Conservation (phyloP, 768 basidiomycete genomes). For the Russula griseocarnosa region DNA sequence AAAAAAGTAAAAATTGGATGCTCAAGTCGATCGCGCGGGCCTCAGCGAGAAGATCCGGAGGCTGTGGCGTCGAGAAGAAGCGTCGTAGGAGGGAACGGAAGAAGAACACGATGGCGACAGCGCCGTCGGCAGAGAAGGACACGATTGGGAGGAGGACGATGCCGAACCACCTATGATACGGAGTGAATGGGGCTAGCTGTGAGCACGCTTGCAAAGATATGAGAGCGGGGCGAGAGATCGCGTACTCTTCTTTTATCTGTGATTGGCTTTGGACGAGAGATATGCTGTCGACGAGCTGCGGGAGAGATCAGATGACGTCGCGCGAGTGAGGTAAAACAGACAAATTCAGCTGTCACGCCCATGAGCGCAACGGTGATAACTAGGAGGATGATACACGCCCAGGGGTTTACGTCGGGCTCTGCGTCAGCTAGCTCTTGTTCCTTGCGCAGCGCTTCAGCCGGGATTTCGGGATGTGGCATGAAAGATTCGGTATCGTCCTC, state of each 20-base stretch:
- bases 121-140: conserved; percentile 69
- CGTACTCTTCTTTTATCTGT: conserved; percentile 52
- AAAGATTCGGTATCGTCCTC: conserved; percentile 43
- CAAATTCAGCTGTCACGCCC: conserved; percentile 70
- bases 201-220: background rate
- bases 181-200: background rate
- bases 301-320: background rate
- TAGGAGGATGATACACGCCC: conserved; percentile 54
- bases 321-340: conserved; percentile 33
- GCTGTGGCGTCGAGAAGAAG: conserved; percentile 39
- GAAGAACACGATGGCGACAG: conserved; percentile 57
- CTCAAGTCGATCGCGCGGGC: conserved; percentile 70
- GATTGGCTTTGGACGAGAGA: conserved; percentile 46
- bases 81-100: conserved; percentile 42
- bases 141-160: conserved; percentile 66
- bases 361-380: conserved; percentile 52
- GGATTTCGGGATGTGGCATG: conserved; percentile 41
- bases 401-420: conserved; percentile 61
- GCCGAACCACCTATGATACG: conserved; percentile 60
- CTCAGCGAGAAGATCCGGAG: conserved; percentile 58
- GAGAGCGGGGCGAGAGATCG: conserved; percentile 19
- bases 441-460: conserved; percentile 29
- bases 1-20: conserved; percentile 74
- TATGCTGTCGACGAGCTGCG: conserved; percentile 61
- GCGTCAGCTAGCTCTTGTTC: conserved; percentile 43